Evolutionary conservation across 106 monocot species (phyloP), one percentile per base, ranked within the genome.

Genomic region (Hemerocallis citrina): DNA sequence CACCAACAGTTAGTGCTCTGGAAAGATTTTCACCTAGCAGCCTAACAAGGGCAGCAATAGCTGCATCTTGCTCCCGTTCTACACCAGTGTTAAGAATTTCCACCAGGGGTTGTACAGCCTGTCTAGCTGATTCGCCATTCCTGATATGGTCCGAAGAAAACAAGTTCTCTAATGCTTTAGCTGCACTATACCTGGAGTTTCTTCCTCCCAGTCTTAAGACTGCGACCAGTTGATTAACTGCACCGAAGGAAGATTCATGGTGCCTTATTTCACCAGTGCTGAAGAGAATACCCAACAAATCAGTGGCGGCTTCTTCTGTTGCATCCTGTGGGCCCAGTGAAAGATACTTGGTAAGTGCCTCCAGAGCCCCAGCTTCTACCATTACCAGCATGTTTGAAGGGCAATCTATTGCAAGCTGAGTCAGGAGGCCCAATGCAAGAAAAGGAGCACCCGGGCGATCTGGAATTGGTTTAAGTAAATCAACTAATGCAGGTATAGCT

Each of bases 281-380:
- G 60, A 99, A 99, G 8, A 99, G 70, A 65, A 92, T 82, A n/a
- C 98, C 98, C 43, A 99, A 40, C 51, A 99, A 75, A n/a, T n/a
- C n/a, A n/a, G n/a, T n/a, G n/a, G n/a, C n/a, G n/a, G n/a, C n/a
- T n/a, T n/a, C n/a, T n/a, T 99, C 98, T n/a, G 82, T 88, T 35
- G 80, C 82, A 80, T 92, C 92, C 62, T 82, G 88, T 57, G 88
- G 98, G 6, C 98, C 79, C 51, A 99, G 88, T 34, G 98, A 99
- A 27, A 99, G 81, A 62, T 99, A 99, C 58, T 82, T 92, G n/a
- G 88, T 85, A 23, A 99, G 62, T 37, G 77, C 88, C 57, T 99
- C 98, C 23, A 99, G 68, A n/a, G n/a, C n/a, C n/a, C n/a, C n/a
- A n/a, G n/a, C 76, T 85, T 99, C 98, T 51, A 88, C 92, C 98